Base-by-base conservation (phyloP, 768 basidiomycete species). In the Mycena alexandri region DNA sequence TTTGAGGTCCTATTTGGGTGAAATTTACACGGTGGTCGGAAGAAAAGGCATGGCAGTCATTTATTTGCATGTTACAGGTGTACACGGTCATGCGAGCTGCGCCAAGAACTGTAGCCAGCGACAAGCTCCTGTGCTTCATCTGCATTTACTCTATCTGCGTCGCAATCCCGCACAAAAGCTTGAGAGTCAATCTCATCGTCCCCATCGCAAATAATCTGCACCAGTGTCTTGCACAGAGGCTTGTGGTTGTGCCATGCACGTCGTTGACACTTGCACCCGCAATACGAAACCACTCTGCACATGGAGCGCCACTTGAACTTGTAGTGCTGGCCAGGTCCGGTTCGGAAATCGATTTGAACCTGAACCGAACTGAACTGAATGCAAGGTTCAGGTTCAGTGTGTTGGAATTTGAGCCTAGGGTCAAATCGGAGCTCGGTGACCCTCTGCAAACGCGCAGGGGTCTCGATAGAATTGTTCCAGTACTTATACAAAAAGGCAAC, bases 211-310 rank as follows among this genome's bases (percentile, higher is more conserved):
- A 6, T 29, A 29, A 29, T 6, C 29, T 6, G 29, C 29, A 29
- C 29, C 29, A 11, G 53, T n/a, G 22, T 25, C 60, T 24, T 61
- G 50, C 3, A 61, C 17, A 25, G 56, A 16, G 41, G 25, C 47
- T 48, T 48, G 22, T n/a, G 24, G 14, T 25, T 16, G 7, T 8
- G 36, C 22, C 22, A 63, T 12, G 62, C 62, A 17, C 53, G 62
- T 8, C 25, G 33, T 34, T 63, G 62, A 36, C 41, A 63, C 12
- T 48, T 44, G 10, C 33, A 6, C 1, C 53, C 51, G 36, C 53
- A 63, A 24, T 63, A 63, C 43, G 62, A 63, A 1, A 63, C 36
- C 1, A 56, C 44, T n/a, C n/a, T 56, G 62, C 53, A 63, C 14
- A 2, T 34, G 12, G 53, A 47, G 33, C 62, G 55, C 6, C 62